Base-by-base conservation (phyloP, 306 rosid species). In the Crotalaria pallida region DNA sequence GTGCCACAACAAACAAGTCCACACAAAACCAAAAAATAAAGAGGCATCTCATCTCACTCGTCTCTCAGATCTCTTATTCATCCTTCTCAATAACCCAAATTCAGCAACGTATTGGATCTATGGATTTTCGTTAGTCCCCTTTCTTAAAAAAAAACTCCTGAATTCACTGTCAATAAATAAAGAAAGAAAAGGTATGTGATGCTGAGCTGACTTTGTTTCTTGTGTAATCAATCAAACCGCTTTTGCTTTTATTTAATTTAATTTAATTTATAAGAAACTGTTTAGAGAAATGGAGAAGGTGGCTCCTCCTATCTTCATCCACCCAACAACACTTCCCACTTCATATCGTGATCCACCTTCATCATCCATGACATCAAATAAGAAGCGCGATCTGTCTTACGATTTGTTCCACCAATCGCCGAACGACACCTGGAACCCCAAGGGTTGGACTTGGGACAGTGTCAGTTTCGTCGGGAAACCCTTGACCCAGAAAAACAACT, bases 371-470 rank as follows among this genome's bases (percentile, higher is more conserved):
- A 58, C 82, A 29, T 1, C 0, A 31, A 31, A 31, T 21, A 89
- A 75, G 73, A 92, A 86, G 83, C 96, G 96, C 10, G 90, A 90
- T 84, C 83, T 87, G 36, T 77, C 93, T n/a, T 82, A 76, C 65
- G 75, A 49, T 70, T 83, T 78, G 29, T 81, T 73, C 15, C 81
- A 52, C 10, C 69, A 71, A 27, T 71, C 48, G 52, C 71, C 83
- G 2, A 50, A 13, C 48, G 78, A 73, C 22, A 81, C 62, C 76
- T 92, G 96, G 96, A 87, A 77, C 80, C 88, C 88, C 2, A 81
- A 66, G 43, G 76, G 40, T 1, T 92, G 98, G 98, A 87, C 83
- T 3, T 92, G 98, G 98, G 98, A 92, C 51, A 62, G 72, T n/a
- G 74, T 83, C 1, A 71, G 84, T 4, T 92, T 92, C 59, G 53